A percentile compares a stretch with the other conserved stretches of the same genome.
Conservation (phyloP, 495 filamentous ascomycete species). For the Melanomma pulvis-pyrius region DNA sequence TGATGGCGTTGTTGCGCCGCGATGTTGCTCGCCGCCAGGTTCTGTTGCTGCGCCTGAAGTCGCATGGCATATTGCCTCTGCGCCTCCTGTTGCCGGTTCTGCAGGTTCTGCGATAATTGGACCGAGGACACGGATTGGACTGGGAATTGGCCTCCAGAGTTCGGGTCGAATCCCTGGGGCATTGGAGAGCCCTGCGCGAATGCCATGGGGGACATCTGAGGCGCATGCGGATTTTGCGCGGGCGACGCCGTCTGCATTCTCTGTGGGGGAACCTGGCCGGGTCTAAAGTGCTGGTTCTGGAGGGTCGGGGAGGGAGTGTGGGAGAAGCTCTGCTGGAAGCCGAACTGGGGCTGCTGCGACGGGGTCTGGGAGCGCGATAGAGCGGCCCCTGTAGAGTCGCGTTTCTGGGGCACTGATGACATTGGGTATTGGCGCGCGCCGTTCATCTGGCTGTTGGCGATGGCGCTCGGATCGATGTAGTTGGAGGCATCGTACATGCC, state of each 20-base stretch:
- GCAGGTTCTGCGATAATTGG: slow-evolving; percentile 57
- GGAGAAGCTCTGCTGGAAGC: slow-evolving; percentile 76
- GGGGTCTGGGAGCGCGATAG: slow-evolving; percentile 92
- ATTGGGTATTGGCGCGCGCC: slow-evolving; percentile 27
- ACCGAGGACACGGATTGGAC: slow-evolving; percentile 39
- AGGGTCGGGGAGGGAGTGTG: slow-evolving; percentile 84
- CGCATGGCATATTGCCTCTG: slow-evolving; percentile 48
- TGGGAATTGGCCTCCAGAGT: slow-evolving; percentile 26
- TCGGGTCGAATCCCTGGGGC: slow-evolving; percentile 52
- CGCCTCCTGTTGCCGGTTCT: slow-evolving; percentile 44
- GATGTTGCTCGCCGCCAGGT: slow-evolving; percentile 50
- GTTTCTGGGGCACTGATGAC: slow-evolving; percentile 30
- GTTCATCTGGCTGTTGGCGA: slow-evolving; percentile 30
- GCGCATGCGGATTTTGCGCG: slow-evolving; percentile 65
- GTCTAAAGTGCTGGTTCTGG: slow-evolving; percentile 72
- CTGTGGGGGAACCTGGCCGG: slow-evolving; percentile 61
- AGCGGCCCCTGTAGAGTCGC: slow-evolving; percentile 31
- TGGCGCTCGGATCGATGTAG: slow-evolving; percentile 31
- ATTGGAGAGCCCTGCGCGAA: slow-evolving; percentile 52
- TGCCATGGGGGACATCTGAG: slow-evolving; percentile 46
- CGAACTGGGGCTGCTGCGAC: slow-evolving; percentile 67
- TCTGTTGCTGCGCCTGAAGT: slow-evolving; percentile 66
- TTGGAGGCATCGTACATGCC: slow-evolving; percentile 28
- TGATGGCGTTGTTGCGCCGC: slow-evolving; percentile 47
- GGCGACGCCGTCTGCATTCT: slow-evolving; percentile 88